Evolutionary conservation across 2,329 filamentous ascomycete genomes (phyloP).

Genomic region (Colletotrichum godetiae): DNA sequence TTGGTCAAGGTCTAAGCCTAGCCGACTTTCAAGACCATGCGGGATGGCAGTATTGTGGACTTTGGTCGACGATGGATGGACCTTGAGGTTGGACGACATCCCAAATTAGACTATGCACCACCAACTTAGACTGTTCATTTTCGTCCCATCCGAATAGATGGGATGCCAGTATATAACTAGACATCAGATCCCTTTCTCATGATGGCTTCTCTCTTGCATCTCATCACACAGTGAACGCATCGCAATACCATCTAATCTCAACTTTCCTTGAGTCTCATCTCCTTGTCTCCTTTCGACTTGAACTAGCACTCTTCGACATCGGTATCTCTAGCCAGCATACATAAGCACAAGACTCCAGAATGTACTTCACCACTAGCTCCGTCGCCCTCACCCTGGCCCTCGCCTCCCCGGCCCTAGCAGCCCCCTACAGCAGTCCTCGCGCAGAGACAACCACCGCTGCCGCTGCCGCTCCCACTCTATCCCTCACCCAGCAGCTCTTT

Average conservation of each 20-base stretch:
- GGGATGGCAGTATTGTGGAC: not conserved
- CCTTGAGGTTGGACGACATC: not conserved
- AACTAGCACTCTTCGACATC: not conserved
- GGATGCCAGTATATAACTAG: slow-evolving; percentile 24
- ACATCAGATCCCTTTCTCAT: not conserved
- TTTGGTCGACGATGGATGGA: slow-evolving; percentile 14
- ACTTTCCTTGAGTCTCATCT: not conserved
- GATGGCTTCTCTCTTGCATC: slow-evolving; percentile 10
- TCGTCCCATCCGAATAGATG: not conserved
- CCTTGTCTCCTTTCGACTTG: not conserved
- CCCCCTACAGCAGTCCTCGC: slow-evolving; percentile 29
- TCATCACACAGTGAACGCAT: not conserved
- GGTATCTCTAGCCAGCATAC: not conserved
- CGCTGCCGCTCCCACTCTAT: slow-evolving; percentile 32
- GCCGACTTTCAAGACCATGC: not conserved
- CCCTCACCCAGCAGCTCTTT: slow-evolving; percentile 49
- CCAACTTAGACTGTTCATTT: not conserved
- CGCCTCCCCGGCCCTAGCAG: slow-evolving; percentile 45
- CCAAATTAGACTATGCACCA: slow-evolving; percentile 22
- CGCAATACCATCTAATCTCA: not conserved
- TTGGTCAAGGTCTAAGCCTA: not conserved
- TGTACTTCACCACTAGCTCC: slow-evolving; percentile 44
- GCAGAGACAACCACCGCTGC: slow-evolving; percentile 29
- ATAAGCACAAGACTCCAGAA: slow-evolving; percentile 40
- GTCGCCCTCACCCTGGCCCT: slow-evolving; percentile 53